Base-by-base conservation (phyloP, 2,329 filamentous ascomycete species). In the Aureobasidium pullulans region DNA sequence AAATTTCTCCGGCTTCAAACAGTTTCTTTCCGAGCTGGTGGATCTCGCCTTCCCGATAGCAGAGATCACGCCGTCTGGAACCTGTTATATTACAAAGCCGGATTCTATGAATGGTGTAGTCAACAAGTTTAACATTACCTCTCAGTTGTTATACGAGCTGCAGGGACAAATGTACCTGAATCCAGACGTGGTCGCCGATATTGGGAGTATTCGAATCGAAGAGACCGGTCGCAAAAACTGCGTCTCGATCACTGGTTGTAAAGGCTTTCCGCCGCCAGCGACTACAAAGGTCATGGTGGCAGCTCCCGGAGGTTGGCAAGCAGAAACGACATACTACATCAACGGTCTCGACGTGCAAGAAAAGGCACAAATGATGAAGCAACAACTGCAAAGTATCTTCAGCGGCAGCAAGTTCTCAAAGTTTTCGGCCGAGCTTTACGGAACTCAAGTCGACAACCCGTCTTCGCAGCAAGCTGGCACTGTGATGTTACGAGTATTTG, bases 121-220 rank as follows among this genome's bases (percentile, higher is more conserved):
- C 6, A 71, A 72, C 1, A 74, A 77, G 7, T 76, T 81, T 57
- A 83, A 80, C 0, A 78, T 79, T 59, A 76, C 75, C 0, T 78
- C 76, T 3, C 81, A 83, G 61, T 69, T 82, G 2, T 64, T 83
- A 1, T 83, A 81, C 64, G 79, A 82, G 66, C 77, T 81, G 15
- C 79, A 81, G 63, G 80, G 80, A 5, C 78, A 77, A 0, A 78
- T 76, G 73, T 84, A 84, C 66, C 81, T 76, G 72, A 83, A 83
- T 69, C 79, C 76, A 0, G 81, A 84, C 62, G 81, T 83, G 32
- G 81, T 77, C 0, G 81, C 81, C 0, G 65, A 80, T 13, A 69
- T 84, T 13, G 70, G 76, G 48, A 70, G 76, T n/a, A 70, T 83
- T 39, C 75, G 73, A 60, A 80, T 85, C 61, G 76, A 81, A 48